Conservation (phyloP, 1,284 basidiomycete genomes). For the Phlebopus sp. region DNA sequence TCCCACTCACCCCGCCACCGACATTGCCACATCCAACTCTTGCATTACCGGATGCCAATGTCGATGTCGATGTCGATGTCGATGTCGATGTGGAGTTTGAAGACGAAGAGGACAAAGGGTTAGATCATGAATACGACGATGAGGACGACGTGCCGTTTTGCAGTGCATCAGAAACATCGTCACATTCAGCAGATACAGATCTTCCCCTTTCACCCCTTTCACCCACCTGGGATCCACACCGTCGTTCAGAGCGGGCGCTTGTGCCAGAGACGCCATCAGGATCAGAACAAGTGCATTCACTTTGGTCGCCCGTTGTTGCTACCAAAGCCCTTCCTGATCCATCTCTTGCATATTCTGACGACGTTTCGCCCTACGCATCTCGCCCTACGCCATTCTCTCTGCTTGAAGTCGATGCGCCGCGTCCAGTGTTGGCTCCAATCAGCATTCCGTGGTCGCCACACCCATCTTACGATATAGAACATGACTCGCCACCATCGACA, state of each 20-base stretch:
- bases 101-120: conserved; percentile 11
- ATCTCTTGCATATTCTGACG: conserved; percentile 8
- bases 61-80: conserved; percentile 22
- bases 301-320: conserved; percentile 18
- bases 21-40: conserved; percentile 38
- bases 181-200: conserved; percentile 14
- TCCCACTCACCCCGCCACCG: conserved; percentile 42
- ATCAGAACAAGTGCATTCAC: conserved; percentile 14
- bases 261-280: conserved; percentile 17
- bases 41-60: conserved; percentile 33
- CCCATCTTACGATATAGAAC: conserved; percentile 14
- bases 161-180: conserved; percentile 14
- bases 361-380: conserved; percentile 17
- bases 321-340: conserved; percentile 7
- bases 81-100: conserved; percentile 17
- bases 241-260: conserved; percentile 9
- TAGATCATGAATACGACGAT: conserved; percentile 19
- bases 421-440: conserved; percentile 20
- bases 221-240: conserved; percentile 28
- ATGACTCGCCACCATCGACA: conserved; percentile 11
- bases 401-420: conserved; percentile 20
- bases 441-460: conserved; percentile 20
- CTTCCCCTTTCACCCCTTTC: conserved; percentile 37
- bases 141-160: conserved; percentile 23
- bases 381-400: conserved; percentile 19